A percentile compares a stretch with the other conserved stretches of the same genome.
Evolutionary conservation across 2,329 filamentous ascomycete genomes (phyloP).

Genomic region (Fonsecaea nubica): DNA sequence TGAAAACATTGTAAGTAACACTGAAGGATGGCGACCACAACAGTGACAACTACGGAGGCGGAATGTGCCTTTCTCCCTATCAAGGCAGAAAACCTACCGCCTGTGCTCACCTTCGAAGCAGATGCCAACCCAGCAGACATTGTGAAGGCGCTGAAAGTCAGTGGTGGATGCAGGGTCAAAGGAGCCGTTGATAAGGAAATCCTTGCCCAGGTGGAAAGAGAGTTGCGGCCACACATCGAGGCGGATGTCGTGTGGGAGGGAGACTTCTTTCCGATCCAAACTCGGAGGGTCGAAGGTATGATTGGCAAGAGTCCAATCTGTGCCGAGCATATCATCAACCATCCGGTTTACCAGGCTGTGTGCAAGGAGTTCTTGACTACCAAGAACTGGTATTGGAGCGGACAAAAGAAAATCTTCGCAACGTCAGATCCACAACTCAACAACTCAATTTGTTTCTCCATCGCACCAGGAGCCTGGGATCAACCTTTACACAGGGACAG

Average conservation of each 20-base stretch:
- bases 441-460: constrained; percentile 42
- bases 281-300: constrained; percentile 28
- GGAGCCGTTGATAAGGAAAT: constrained; percentile 11
- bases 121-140: constrained; percentile 19
- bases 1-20: neutral
- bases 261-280: constrained; percentile 34
- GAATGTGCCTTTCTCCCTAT: constrained; percentile 25
- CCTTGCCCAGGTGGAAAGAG: constrained; percentile 20
- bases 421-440: constrained; percentile 41
- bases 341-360: constrained; percentile 42
- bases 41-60: constrained; percentile 2
- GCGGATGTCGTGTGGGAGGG: constrained; percentile 29
- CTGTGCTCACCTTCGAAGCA: constrained; percentile 25
- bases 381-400: constrained; percentile 43
- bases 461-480: constrained; percentile 43
- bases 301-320: constrained; percentile 26
- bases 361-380: constrained; percentile 43
- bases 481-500: constrained; percentile 49
- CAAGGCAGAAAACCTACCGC: constrained; percentile 23
- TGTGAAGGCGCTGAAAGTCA: constrained; percentile 21
- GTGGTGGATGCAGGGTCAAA: constrained; percentile 20
- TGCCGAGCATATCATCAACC: constrained; percentile 38
- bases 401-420: constrained; percentile 41
- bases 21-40: constrained; percentile 21
- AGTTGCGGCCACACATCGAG: constrained; percentile 26